Percentiles rank a stretch among this genome's conserved stretches.
phyloP scores from a whole-genome alignment of 2,329 filamentous ascomycete species.

The Lachnellula hyalina region DNA sequence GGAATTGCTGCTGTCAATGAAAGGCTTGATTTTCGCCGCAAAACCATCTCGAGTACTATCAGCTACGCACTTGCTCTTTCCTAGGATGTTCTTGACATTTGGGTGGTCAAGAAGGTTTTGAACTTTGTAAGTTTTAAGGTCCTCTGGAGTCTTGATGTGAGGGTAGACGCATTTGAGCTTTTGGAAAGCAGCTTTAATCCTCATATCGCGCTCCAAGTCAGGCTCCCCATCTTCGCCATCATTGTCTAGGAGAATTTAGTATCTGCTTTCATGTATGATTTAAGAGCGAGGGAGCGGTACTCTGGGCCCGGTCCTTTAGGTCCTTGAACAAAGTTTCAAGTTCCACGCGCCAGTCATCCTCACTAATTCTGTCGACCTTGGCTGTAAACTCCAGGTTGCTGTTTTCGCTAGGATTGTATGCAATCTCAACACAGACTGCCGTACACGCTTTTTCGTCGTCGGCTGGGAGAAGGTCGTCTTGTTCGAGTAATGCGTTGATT shows the following conservation, averaged over 20 bases:
- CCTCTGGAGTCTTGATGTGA: conserved; percentile 27
- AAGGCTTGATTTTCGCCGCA: neutral
- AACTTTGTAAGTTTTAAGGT: conserved; percentile 28
- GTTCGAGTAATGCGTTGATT: neutral
- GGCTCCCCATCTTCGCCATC: conserved; percentile 26
- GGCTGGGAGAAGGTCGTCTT: neutral
- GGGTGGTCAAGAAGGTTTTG: conserved; percentile 7
- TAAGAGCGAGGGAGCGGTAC: too few relatives aligned
- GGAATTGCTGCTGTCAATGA: conserved; percentile 11
- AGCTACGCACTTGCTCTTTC: neutral
- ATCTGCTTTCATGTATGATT: too few relatives aligned
- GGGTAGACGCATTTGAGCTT: conserved; percentile 42
- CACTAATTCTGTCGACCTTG: neutral
- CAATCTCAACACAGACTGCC: neutral
- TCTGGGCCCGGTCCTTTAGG: neutral
- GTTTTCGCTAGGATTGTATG: neutral
- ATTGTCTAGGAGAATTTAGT: neutral
- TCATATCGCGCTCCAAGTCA: conserved; percentile 16
- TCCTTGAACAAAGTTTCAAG: neutral
- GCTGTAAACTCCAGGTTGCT: neutral
- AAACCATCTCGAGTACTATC: too few relatives aligned
- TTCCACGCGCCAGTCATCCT: neutral
- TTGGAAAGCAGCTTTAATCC: conserved; percentile 27
- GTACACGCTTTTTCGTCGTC: neutral
- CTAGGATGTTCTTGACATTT: conserved; percentile 11